Evolutionary conservation across 2,329 filamentous ascomycete species (phyloP).

Genomic region (Claviceps lovelessii): DNA sequence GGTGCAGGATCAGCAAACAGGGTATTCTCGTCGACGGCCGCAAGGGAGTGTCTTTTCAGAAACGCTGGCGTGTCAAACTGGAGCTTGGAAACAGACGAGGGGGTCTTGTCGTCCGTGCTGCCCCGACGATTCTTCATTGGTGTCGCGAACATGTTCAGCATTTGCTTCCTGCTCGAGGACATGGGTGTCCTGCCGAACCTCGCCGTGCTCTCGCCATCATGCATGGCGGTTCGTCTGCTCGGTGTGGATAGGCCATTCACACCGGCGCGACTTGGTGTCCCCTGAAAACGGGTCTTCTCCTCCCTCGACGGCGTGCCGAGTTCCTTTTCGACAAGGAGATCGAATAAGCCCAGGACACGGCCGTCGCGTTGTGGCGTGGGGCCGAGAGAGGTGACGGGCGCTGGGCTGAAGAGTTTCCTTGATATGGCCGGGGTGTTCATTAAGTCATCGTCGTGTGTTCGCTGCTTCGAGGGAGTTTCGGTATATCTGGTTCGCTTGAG

Average conservation of each 20-base stretch:
- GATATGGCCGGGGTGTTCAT: conserved; percentile 42
- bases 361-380: conserved; percentile 73
- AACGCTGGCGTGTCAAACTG: conserved; percentile 60
- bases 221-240: conserved; percentile 25
- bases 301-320: conserved; percentile 35
- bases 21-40: conserved; percentile 42
- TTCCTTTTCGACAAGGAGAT: conserved; percentile 43
- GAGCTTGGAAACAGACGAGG: conserved; percentile 37
- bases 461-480: conserved; percentile 32
- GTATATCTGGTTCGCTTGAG: conserved; percentile 34
- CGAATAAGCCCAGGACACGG: conserved; percentile 62
- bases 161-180: conserved; percentile 44
- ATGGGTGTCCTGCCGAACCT: conserved; percentile 34
- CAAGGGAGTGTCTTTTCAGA: conserved; percentile 35
- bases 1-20: conserved; percentile 34
- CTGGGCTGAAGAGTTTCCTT: conserved; percentile 46
- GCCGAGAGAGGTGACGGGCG: conserved; percentile 47
- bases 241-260: conserved; percentile 27
- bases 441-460: conserved; percentile 24
- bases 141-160: conserved; percentile 50
- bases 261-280: conserved; percentile 5
- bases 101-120: conserved; percentile 28
- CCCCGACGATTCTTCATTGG: conserved; percentile 40
- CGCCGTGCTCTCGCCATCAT: conserved; percentile 15
- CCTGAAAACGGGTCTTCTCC: conserved; percentile 11